phyloP scores from a whole-genome alignment of 192 early-diverging fungal genomes.

The Backusella circina region DNA sequence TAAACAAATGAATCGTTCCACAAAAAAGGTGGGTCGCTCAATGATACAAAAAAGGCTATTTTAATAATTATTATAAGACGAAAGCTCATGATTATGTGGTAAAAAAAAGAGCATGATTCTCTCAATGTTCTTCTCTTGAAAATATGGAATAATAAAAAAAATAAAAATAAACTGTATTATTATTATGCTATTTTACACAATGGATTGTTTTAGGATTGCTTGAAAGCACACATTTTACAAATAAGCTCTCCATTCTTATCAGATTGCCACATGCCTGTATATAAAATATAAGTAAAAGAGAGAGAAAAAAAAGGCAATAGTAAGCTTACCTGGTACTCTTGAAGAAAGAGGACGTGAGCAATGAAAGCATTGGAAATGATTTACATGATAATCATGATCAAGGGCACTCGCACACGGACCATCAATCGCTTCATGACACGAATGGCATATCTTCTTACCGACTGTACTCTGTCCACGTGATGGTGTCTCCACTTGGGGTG shows the following conservation, averaged over 20 bases:
- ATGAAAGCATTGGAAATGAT: constrained; percentile 31
- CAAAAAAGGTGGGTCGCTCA: too few species aligned
- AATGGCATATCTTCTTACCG: constrained; percentile 12
- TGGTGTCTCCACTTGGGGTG: neutral
- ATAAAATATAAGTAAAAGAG: neutral
- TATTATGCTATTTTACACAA: neutral
- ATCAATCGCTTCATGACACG: constrained; percentile 19
- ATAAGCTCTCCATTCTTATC: constrained; percentile 1
- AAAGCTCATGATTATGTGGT: too few species aligned
- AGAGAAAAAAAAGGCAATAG: too few species aligned
- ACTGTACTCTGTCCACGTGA: neutral
- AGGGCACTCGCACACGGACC: constrained; percentile 23
- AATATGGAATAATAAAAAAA: neutral
- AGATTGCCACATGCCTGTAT: constrained; percentile 18
- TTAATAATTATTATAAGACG: too few species aligned
- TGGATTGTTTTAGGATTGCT: neutral
- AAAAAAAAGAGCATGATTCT: neutral
- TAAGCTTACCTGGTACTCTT: constrained; percentile 32
- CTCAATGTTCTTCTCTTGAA: neutral
- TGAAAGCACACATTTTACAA: constrained; percentile 16
- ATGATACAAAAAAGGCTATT: too few species aligned
- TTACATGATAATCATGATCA: constrained; percentile 28
- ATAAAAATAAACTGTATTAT: too few species aligned
- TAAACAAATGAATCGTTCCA: too few species aligned
- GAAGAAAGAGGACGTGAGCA: constrained; percentile 25